Conservation (phyloP, 2,329 filamentous ascomycete genomes). For the Penicillium sp. region DNA sequence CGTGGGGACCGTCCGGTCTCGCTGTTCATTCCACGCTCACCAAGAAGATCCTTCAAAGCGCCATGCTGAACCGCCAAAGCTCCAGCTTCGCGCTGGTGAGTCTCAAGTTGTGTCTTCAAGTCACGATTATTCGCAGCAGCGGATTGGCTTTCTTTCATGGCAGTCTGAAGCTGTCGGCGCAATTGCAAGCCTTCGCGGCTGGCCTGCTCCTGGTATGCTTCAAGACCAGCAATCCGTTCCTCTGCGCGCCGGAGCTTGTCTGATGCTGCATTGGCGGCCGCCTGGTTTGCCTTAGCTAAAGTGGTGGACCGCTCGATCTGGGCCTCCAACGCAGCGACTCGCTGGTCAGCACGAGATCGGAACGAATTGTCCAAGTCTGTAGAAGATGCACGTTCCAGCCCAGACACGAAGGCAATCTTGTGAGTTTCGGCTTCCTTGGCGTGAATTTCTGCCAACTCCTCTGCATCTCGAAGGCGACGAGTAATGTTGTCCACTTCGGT, state of each 20-base stretch:
- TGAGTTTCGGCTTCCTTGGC: slow-evolving; percentile 85
- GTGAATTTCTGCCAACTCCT: slow-evolving; percentile 84
- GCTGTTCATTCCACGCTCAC: slow-evolving; percentile 81
- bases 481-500: slow-evolving; percentile 73
- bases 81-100: slow-evolving; percentile 89
- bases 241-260: slow-evolving; percentile 90
- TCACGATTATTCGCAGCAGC: slow-evolving; percentile 78
- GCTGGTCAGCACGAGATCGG: slow-evolving; percentile 49
- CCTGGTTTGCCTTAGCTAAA: slow-evolving; percentile 83
- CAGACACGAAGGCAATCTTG: slow-evolving; percentile 75
- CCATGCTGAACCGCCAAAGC: slow-evolving; percentile 89
- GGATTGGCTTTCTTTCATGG: slow-evolving; percentile 79
- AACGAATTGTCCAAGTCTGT: slow-evolving; percentile 40
- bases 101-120: slow-evolving; percentile 76
- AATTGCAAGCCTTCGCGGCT: slow-evolving; percentile 90
- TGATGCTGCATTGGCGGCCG: slow-evolving; percentile 79
- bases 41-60: slow-evolving; percentile 87
- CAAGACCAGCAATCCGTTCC: slow-evolving; percentile 92
- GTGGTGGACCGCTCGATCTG: slow-evolving; percentile 77
- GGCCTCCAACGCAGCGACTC: slow-evolving; percentile 70
- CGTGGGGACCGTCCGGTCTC: slow-evolving; percentile 67
- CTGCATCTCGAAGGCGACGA: slow-evolving; percentile 76
- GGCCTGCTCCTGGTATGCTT: slow-evolving; percentile 95
- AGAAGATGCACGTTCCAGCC: slow-evolving; percentile 70
- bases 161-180: slow-evolving; percentile 81